These are phyloP conservation scores for Dactylonectria estremocensis DNA, from an alignment of 2,329 filamentous ascomycete genomes.

Conservation along the genomic window DNA sequence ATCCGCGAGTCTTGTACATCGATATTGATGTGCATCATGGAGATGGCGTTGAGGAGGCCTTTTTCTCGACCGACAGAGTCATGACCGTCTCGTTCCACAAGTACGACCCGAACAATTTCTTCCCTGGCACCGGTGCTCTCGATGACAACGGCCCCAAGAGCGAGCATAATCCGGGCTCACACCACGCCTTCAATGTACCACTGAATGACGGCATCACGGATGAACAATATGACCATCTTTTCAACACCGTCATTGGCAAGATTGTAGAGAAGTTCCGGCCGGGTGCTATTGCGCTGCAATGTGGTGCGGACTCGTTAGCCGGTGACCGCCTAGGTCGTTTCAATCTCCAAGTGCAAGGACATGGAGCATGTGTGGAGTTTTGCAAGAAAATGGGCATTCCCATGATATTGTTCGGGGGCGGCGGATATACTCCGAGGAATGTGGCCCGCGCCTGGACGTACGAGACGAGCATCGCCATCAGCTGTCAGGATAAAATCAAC, in stretches of 20 bases:
- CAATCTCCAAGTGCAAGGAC: slow-evolving; percentile 95
- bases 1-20: slow-evolving; percentile 92
- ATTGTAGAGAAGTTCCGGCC: slow-evolving; percentile 90
- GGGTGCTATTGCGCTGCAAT: slow-evolving; percentile 92
- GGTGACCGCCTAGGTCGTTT: slow-evolving; percentile 95
- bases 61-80: slow-evolving; percentile 90
- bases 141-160: slow-evolving; percentile 88
- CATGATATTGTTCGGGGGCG: slow-evolving; percentile 91
- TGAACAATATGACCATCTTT: slow-evolving; percentile 88
- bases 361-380: slow-evolving; percentile 91
- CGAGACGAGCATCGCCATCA: slow-evolving; percentile 92
- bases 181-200: slow-evolving; percentile 92
- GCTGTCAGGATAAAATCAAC: slow-evolving; percentile 78
- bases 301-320: slow-evolving; percentile 93
- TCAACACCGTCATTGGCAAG: slow-evolving; percentile 83
- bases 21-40: slow-evolving; percentile 95
- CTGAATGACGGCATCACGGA: slow-evolving; percentile 93
- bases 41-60: slow-evolving; percentile 92
- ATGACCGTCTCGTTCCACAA: slow-evolving; percentile 98
- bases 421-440: slow-evolving; percentile 96
- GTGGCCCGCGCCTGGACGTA: slow-evolving; percentile 97
- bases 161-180: slow-evolving; percentile 88
- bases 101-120: slow-evolving; percentile 87
- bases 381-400: slow-evolving; percentile 87
- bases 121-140: slow-evolving; percentile 90